Percentiles rank a stretch among this genome's conserved stretches.
These are phyloP conservation scores for Eucalyptus curtisii DNA, from an alignment of 345 rosid genomes.

Conservation along the genomic window DNA sequence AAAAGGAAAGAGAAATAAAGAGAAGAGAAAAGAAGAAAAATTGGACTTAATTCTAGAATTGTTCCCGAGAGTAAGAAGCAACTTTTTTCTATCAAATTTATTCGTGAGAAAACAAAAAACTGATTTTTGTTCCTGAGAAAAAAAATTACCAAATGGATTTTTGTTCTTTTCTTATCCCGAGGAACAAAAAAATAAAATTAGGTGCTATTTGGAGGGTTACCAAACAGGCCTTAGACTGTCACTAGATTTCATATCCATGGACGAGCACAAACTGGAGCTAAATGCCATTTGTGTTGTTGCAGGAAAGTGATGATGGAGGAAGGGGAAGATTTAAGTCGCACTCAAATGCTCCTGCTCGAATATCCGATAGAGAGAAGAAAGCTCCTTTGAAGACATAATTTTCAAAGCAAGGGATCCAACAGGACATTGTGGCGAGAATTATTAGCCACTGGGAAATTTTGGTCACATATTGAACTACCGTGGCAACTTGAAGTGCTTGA, in stretches of 20 bases:
- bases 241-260: background rate
- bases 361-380: constrained; percentile 94
- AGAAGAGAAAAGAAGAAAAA: too few relatives aligned
- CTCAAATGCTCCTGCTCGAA: constrained; percentile 77
- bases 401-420: background rate
- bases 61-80: too few relatives aligned
- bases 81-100: too few relatives aligned
- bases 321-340: constrained; percentile 98
- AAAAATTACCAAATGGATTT: too few relatives aligned
- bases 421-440: background rate
- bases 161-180: too few relatives aligned
- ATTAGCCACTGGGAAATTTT: background rate
- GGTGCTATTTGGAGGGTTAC: too few relatives aligned
- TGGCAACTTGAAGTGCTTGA: background rate
- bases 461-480: background rate
- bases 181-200: too few relatives aligned
- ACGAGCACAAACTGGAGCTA: background rate
- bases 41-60: too few relatives aligned
- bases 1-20: too few relatives aligned
- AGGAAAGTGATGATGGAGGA: constrained; percentile 95
- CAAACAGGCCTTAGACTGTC: background rate
- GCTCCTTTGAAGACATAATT: constrained; percentile 85
- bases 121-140: too few relatives aligned
- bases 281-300: constrained; percentile 6
- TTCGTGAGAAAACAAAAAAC: too few relatives aligned